These are phyloP conservation scores for Ceratorhiza oryzae-sativae DNA, from an alignment of 1,284 basidiomycete species.

Conservation along the genomic window DNA sequence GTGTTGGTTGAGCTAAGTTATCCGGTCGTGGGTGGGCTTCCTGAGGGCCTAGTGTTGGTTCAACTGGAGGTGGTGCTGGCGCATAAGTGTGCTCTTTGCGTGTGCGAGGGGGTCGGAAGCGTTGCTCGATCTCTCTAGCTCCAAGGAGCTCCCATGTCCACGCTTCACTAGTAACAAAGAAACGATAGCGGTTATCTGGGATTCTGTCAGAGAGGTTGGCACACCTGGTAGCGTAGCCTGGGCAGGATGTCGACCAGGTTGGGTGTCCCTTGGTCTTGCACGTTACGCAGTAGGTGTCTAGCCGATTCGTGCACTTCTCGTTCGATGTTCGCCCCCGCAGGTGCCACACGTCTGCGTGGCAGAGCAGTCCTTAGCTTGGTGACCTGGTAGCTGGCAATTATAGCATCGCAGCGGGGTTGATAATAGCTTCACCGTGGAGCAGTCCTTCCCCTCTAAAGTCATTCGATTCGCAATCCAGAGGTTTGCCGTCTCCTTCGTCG, in stretches of 20 bases:
- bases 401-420: neutral
- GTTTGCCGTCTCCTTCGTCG: neutral
- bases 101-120: neutral
- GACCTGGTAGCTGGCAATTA: constrained; percentile 12
- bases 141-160: neutral
- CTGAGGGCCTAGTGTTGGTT: neutral
- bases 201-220: neutral
- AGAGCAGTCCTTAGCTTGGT: neutral
- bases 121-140: neutral
- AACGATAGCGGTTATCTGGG: constrained; percentile 9
- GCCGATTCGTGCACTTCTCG: neutral
- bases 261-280: constrained; percentile 16
- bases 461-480: neutral
- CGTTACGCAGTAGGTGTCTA: neutral
- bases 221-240: constrained; percentile 1
- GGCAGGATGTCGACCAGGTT: neutral
- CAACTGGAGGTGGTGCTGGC: neutral
- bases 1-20: neutral
- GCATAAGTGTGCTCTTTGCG: too few relatives aligned
- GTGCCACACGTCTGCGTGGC: neutral
- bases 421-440: neutral
- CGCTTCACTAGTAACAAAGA: constrained; percentile 1
- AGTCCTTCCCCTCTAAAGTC: neutral
- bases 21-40: neutral
- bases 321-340: neutral